These are phyloP conservation scores for Barnettozyma sp. DNA, from an alignment of 805 yeast species.

Conservation along the genomic window DNA sequence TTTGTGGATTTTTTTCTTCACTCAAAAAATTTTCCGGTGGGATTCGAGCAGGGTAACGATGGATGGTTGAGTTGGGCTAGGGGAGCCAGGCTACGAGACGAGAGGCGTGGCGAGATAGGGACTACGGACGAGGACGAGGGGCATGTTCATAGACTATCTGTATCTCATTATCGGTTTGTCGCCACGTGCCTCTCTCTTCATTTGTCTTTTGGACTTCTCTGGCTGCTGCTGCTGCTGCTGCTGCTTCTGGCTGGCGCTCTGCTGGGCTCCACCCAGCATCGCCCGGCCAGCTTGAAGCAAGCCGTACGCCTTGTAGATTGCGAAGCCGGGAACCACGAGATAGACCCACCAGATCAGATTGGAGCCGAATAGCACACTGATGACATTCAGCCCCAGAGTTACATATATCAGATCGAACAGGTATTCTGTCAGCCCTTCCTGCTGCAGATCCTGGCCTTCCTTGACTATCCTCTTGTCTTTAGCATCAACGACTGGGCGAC, in stretches of 20 bases:
- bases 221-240: slow-evolving; percentile 8
- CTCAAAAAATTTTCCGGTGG: not conserved
- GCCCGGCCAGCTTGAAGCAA: slow-evolving; percentile 25
- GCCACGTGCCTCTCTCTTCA: slow-evolving; percentile 34
- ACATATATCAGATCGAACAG: slow-evolving; percentile 49
- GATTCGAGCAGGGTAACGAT: not conserved
- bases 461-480: slow-evolving; percentile 30
- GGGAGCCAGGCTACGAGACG: not conserved
- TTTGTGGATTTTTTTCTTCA: not conserved
- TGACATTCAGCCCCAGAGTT: slow-evolving; percentile 41
- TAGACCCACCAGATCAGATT: slow-evolving; percentile 38
- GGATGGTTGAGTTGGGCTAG: not conserved
- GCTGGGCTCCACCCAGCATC: slow-evolving; percentile 20
- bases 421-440: slow-evolving; percentile 45
- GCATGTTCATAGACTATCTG: slow-evolving; percentile 20
- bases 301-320: slow-evolving; percentile 37
- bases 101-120: too few species aligned
- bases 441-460: slow-evolving; percentile 43
- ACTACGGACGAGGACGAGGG: not conserved
- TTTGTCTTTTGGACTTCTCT: slow-evolving; percentile 34
- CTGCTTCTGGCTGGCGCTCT: not conserved
- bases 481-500: slow-evolving; percentile 41
- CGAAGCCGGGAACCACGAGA: slow-evolving; percentile 38
- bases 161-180: slow-evolving; percentile 32
- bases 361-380: slow-evolving; percentile 38